A percentile compares a stretch with the other conserved stretches of the same genome.
phyloP scores from a whole-genome alignment of 2,329 filamentous ascomycete species.

The Verticillium albo-atrum region DNA sequence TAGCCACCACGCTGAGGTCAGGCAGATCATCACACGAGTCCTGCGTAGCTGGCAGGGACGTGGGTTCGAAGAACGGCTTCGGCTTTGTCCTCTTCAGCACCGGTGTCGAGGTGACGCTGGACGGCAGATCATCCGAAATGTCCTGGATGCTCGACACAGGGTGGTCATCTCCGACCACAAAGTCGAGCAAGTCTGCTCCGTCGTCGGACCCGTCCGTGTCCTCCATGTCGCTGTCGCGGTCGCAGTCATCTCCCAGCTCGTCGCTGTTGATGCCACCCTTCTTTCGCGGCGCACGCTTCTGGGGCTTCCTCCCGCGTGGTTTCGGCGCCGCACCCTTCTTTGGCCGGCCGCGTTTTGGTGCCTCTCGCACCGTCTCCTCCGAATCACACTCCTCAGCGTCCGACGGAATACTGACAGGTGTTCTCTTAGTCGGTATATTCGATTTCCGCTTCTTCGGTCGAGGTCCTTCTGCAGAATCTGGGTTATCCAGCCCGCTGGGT shows the following conservation, averaged over 20 bases:
- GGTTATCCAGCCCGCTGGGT: neutral
- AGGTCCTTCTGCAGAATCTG: slow-evolving; percentile 4
- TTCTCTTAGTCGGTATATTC: slow-evolving; percentile 2
- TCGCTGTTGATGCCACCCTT: slow-evolving; percentile 35
- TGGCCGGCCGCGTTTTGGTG: slow-evolving; percentile 1
- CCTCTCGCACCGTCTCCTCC: slow-evolving; percentile 13
- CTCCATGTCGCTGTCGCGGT: slow-evolving; percentile 41
- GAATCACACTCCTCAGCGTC: slow-evolving; percentile 10
- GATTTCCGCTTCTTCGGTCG: slow-evolving; percentile 9
- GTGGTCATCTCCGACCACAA: slow-evolving; percentile 51
- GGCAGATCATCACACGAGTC: slow-evolving; percentile 24
- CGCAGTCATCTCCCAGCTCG: slow-evolving; percentile 48
- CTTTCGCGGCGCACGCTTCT: slow-evolving; percentile 7
- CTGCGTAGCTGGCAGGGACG: slow-evolving; percentile 32
- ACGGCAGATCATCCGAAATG: slow-evolving; percentile 15
- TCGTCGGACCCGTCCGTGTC: slow-evolving; percentile 43
- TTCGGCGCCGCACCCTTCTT: slow-evolving; percentile 16
- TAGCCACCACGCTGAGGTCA: neutral
- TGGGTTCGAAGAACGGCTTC: slow-evolving; percentile 33
- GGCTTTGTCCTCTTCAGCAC: slow-evolving; percentile 9
- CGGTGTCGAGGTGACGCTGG: slow-evolving; percentile 19
- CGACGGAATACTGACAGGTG: neutral
- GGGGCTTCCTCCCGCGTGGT: slow-evolving; percentile 11
- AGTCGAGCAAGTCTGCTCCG: slow-evolving; percentile 47
- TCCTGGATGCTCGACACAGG: slow-evolving; percentile 28